Conservation (phyloP, 163 green algal species). For the Scenedesmus sp. region DNA sequence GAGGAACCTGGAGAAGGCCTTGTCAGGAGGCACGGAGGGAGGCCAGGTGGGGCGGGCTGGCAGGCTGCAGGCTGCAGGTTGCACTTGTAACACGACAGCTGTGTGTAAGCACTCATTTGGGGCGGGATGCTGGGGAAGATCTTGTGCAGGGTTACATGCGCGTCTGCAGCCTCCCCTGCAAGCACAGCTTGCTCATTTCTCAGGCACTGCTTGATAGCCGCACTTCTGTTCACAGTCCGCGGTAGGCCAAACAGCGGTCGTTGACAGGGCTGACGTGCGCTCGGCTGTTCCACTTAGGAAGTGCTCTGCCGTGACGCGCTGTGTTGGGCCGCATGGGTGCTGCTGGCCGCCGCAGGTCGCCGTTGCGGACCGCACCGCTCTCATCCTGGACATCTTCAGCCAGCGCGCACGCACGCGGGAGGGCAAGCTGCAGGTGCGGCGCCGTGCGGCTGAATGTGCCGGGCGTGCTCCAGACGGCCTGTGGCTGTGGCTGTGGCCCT, state of each 20-base stretch:
- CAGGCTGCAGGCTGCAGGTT: neutral
- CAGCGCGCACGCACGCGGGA: conserved; percentile 94
- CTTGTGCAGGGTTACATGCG: too few species aligned
- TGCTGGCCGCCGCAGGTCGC: neutral
- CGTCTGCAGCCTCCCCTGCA: too few species aligned
- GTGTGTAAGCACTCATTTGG: too few species aligned
- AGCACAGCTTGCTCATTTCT: too few species aligned
- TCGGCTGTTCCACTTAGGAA: too few species aligned
- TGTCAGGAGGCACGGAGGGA: conserved; percentile 3
- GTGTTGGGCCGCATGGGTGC: neutral
- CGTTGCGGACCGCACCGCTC: conserved; percentile 90
- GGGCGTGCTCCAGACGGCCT: too few species aligned
- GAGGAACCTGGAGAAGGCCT: conserved; percentile 88
- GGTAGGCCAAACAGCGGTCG: neutral
- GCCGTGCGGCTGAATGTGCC: neutral
- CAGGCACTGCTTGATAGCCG: neutral
- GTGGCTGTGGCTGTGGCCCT: neutral
- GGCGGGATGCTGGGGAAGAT: too few species aligned
- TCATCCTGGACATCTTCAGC: conserved; percentile 99
- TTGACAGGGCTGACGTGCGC: neutral
- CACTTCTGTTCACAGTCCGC: neutral
- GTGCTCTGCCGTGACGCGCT: neutral
- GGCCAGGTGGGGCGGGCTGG: neutral
- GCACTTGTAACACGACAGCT: neutral
- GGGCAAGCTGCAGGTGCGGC: conserved; percentile 92